Base-by-base conservation (phyloP, 73 alveolate species). In the Paramecium primaurelia region DNA sequence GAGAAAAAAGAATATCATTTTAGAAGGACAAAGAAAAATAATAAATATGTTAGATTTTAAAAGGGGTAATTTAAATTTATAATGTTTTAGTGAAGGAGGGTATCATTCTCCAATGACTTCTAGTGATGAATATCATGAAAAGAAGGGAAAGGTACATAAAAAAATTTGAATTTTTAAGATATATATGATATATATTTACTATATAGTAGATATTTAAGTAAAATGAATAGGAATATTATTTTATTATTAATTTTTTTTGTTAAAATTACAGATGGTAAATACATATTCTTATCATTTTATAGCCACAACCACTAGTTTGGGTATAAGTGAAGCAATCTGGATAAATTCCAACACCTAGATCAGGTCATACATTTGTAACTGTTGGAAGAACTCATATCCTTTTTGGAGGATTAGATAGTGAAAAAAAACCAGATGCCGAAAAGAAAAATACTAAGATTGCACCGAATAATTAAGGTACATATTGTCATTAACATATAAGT, bases 271-370 rank as follows among this genome's bases (percentile, higher is more conserved):
- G 60, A 80, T 80, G 91, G 91, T 80, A 80, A 25, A 45, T 37
- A 73, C 37, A 30, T 36, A 20, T 25, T 80, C 58, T 14, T 22
- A n/a, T 86, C 47, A 45, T 40, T 64, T 71, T 26, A 86, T 16
- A 95, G 99, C 99, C 99, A 37, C 95, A 96, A 94, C 98, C 97
- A 38, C 88, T 97, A 60, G 93, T 96, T 86, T 97, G 99, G 99
- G 92, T 93, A 86, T 26, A 93, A 84, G 44, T 95, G 26, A 95
- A 95, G 86, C 85, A 86, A 44, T 90, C 94, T 37, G 99, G 99
- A 51, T 92, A 93, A 51, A 95, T 77, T 40, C 99, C 99, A 26
- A 58, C 96, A 60, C 92, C 98, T 28, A 75, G 99, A 86, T 94
- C 97, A 26, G 99, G 99, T 20, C 99, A 97, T 92, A 92, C 98